These are phyloP conservation scores for Aspergillus pseudonomiae DNA, from an alignment of 2,329 filamentous ascomycete genomes.

Conservation along the genomic window DNA sequence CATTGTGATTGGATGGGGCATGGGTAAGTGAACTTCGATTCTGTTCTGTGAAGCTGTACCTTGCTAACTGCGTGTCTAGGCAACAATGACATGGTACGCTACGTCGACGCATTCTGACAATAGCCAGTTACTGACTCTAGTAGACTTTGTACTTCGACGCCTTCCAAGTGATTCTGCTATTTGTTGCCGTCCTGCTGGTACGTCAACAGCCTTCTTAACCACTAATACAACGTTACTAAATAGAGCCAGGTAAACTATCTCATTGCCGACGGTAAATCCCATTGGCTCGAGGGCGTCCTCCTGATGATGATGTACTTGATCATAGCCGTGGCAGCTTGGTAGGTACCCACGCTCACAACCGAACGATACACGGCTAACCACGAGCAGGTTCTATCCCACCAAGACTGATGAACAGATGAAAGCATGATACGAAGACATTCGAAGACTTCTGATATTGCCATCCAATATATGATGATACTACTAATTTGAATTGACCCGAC, in stretches of 20 bases:
- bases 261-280: slow-evolving; percentile 62
- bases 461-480: not conserved
- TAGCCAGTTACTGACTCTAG: slow-evolving; percentile 16
- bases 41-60: not conserved
- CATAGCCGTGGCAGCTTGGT: slow-evolving; percentile 64
- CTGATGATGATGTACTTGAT: slow-evolving; percentile 64
- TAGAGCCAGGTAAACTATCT: slow-evolving; percentile 60
- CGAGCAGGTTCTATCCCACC: slow-evolving; percentile 20
- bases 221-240: slow-evolving; percentile 10
- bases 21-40: slow-evolving; percentile 39
- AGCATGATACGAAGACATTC: not conserved
- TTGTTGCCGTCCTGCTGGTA: slow-evolving; percentile 56
- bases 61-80: slow-evolving; percentile 30
- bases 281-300: slow-evolving; percentile 64
- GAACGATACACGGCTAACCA: not conserved
- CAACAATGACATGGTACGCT: slow-evolving; percentile 58
- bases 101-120: not conserved
- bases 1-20: slow-evolving; percentile 64
- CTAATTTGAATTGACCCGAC: not conserved
- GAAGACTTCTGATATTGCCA: not conserved
- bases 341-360: slow-evolving; percentile 17
- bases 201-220: slow-evolving; percentile 7
- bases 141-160: slow-evolving; percentile 77
- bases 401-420: not conserved
- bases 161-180: slow-evolving; percentile 76